phyloP scores from a whole-genome alignment of 2,329 filamentous ascomycete genomes.

The Stagonosporopsis chrysanthemi region DNA sequence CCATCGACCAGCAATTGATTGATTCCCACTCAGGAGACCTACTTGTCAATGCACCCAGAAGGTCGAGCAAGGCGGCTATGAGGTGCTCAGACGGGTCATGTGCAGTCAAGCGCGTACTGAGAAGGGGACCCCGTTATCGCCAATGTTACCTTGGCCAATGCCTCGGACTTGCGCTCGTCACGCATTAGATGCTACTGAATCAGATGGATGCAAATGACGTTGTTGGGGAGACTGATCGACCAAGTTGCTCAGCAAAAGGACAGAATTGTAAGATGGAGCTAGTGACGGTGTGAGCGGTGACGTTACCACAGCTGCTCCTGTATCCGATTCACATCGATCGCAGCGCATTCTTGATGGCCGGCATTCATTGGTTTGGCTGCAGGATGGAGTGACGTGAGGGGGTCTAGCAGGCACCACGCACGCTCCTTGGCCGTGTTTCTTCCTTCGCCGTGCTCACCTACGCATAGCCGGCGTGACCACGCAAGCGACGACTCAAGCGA shows the following conservation, averaged over 20 bases:
- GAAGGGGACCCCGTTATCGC: not conserved
- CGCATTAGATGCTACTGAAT: conserved; percentile 3
- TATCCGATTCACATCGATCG: not conserved
- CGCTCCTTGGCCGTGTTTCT: conserved; percentile 34
- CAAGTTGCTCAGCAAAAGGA: not conserved
- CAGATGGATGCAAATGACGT: conserved; percentile 6
- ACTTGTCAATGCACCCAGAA: not conserved
- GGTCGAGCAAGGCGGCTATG: not conserved
- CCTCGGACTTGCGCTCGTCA: not conserved
- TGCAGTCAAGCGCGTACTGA: conserved; percentile 1
- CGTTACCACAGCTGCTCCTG: not conserved
- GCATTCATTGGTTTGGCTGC: conserved; percentile 1
- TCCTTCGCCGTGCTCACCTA: conserved; percentile 25
- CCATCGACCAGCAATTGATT: not conserved
- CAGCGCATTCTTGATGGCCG: not conserved
- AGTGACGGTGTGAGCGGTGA: not conserved
- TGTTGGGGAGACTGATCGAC: not conserved
- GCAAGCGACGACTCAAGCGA: not conserved
- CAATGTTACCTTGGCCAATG: not conserved
- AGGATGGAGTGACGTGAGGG: not conserved
- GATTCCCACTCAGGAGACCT: not conserved
- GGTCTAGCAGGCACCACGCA: conserved; percentile 1
- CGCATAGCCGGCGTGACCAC: conserved; percentile 9
- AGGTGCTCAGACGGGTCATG: not conserved
- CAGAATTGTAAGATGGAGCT: not conserved